Evolutionary conservation across 441 rosid species (phyloP), one percentile per base, ranked within the genome.

Genomic region (Eruca vesicaria): DNA sequence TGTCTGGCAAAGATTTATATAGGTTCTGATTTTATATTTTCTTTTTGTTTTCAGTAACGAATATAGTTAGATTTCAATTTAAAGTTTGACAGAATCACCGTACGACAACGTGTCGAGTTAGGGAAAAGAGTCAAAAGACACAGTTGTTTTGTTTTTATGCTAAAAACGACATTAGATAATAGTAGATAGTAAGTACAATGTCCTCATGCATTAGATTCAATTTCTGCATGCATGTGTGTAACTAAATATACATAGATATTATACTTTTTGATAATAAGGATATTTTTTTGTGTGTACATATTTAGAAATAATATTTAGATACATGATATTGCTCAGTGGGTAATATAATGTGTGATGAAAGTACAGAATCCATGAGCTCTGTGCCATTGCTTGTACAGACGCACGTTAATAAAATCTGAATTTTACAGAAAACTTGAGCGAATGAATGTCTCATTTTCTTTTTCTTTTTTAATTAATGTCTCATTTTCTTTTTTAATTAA

Each of bases 61-160:
- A 60, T 77, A 41, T 68, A 45, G 75, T 53, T 78, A 63, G 75
- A 69, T 78, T 73, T 69, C 65, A 19, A 68, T 43, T 69, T 21
- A 16, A 55, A 19, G 32, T 56, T n/a, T 67, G 71, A 56, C 70
- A 73, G 75, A 73, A 71, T 60, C 52, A 74, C 56, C 76, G 75
- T 69, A 77, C 73, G 62, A 61, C 23, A 50, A 76, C 65, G 77
- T 79, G 86, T 81, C 86, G 56, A 68, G 66, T 78, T 60, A 68
- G 81, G 77, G 73, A 16, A 61, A 60, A n/a, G n/a, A n/a, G n/a
- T n/a, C n/a, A n/a, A n/a, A n/a, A 21, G 64, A 67, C 48, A 58
- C 69, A 67, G 64, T 60, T 1, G 14, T 36, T 55, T 31, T 63
- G 63, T 62, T 70, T 77, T 77, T 77, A 23, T 20, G 36, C 23